These are phyloP conservation scores for Termitomyces sp. DNA, from an alignment of 768 basidiomycete genomes.

Conservation along the genomic window DNA sequence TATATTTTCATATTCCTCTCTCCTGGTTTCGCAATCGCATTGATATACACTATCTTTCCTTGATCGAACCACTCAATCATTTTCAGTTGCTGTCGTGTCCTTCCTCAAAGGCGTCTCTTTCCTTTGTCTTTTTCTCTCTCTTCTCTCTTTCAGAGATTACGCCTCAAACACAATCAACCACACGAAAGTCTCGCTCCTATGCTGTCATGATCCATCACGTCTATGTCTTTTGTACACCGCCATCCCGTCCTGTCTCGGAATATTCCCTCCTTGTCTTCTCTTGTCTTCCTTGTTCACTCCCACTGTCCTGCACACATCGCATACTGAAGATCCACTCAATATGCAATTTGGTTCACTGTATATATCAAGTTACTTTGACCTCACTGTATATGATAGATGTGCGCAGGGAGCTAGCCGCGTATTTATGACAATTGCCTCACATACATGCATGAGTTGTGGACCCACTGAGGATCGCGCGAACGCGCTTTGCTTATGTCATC, in stretches of 20 bases:
- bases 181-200: conserved; percentile 14
- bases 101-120: conserved; percentile 18
- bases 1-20: conserved; percentile 14
- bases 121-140: conserved; percentile 8
- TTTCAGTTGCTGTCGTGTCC: conserved; percentile 30
- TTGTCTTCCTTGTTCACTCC: conserved; percentile 12
- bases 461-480: not conserved
- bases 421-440: conserved; percentile 19
- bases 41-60: conserved; percentile 14
- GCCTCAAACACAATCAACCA: conserved; percentile 8
- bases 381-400: conserved; percentile 28
- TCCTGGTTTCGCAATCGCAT: conserved; percentile 15
- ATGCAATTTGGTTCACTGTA: conserved; percentile 6
- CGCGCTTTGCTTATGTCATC: not conserved
- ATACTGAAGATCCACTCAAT: conserved; percentile 11
- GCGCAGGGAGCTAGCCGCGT: conserved; percentile 26
- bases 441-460: not conserved
- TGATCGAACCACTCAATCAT: conserved; percentile 10
- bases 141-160: conserved; percentile 2
- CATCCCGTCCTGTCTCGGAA: conserved; percentile 8
- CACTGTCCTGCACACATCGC: conserved; percentile 3
- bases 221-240: conserved; percentile 17
- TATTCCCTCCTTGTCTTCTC: conserved; percentile 13
- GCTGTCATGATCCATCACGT: conserved; percentile 8
- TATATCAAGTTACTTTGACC: conserved; percentile 13